Evolutionary conservation across 257 asterid genomes (phyloP).

Genomic region (Vinca minor): DNA sequence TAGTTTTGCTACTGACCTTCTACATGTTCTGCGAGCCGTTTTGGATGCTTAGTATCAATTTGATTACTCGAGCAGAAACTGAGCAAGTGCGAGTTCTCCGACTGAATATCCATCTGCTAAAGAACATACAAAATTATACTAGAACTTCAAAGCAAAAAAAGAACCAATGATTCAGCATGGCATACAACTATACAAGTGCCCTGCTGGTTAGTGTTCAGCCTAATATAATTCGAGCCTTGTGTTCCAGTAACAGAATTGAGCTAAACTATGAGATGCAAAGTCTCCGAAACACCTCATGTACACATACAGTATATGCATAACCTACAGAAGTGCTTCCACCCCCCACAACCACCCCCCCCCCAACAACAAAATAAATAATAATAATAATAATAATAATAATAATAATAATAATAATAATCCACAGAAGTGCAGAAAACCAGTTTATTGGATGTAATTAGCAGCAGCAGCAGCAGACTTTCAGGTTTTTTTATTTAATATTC

Average conservation of each 20-base stretch:
- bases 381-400: no score
- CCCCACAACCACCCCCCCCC: no score
- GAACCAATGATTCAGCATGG: not conserved
- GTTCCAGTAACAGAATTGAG: not conserved
- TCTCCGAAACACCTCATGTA: not conserved
- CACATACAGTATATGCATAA: not conserved
- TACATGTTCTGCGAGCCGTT: conserved; percentile 45
- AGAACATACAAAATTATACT: not conserved
- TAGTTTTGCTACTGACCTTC: conserved; percentile 27
- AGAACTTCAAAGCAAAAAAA: not conserved
- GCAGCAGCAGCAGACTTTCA: not conserved
- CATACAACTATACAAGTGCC: not conserved
- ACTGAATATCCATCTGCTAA: conserved; percentile 17
- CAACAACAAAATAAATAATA: no score
- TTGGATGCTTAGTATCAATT: conserved; percentile 9
- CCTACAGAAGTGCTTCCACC: not conserved
- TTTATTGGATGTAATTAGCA: not conserved
- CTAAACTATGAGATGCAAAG: not conserved
- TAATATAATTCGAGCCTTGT: not conserved
- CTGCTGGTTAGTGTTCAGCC: not conserved
- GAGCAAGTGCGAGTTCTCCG: not conserved
- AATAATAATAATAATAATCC: no score
- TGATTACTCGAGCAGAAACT: not conserved
- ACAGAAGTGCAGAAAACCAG: not conserved
- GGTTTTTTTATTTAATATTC: not conserved